Base-by-base conservation (phyloP, 2,329 filamentous ascomycete species). In the Ceratocystis cubensis region DNA sequence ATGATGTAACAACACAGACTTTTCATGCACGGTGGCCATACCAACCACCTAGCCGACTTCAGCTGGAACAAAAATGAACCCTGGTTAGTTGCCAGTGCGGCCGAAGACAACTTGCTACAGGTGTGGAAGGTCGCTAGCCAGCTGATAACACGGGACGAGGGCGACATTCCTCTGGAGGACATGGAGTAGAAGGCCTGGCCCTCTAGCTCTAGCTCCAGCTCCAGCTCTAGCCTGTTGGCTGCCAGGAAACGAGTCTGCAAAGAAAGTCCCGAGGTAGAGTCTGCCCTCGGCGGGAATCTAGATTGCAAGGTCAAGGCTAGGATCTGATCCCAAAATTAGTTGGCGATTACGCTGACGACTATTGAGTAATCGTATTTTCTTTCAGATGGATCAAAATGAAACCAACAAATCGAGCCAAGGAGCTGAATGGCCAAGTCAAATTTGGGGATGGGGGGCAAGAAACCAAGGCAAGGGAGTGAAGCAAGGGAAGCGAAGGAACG, bases 21-120 rank as follows among this genome's bases (percentile, higher is more conserved):
- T 1, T 99, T 99, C 78, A 97, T 99, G 92, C 94, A 99, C 73
- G 94, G 94, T 69, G 94, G 94, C 41, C 95, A 99, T 78, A 99
- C 94, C 10, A 96, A 96, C 77, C 88, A 95, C 71, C 85, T 99
- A 69, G 91, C 90, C 45, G 95, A 99, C 76, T 99, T 99, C 73
- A 93, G 88, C 77, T 99, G 93, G 93, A 99, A 99, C 76, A 85
- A 86, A 71, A 96, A 96, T 74, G 91, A 96, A 72, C 92, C 93
- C 3, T 99, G 95, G 95, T 84, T 96, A 66, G 89, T 99, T 71
- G 92, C 91, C 75, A 96, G 89, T 69, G 92, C 94, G 17, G 94
- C 93, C 0, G 95, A 99, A 75, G 94, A 99, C 78, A 99, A 99
- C 74, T 80, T 97, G 70, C 83, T 99, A 69, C 94, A 99, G 76